Percentiles rank a stretch among this genome's conserved stretches.
phyloP scores from a whole-genome alignment of 345 rosid genomes.

The Barbarea vulgaris region DNA sequence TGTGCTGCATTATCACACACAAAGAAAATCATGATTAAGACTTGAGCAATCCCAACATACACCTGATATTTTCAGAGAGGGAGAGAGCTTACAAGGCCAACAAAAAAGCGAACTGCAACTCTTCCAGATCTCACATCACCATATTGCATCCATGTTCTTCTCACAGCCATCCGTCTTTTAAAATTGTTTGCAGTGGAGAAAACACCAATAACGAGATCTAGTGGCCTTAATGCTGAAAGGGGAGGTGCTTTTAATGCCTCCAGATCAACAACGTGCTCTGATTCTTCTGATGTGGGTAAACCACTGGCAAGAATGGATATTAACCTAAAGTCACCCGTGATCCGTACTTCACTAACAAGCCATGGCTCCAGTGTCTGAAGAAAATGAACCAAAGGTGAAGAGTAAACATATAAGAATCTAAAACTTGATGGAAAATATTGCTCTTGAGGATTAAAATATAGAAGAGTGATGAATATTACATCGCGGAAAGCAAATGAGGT shows the following conservation, averaged over 20 bases:
- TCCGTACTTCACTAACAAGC: conserved; percentile 87
- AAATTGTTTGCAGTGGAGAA: conserved; percentile 96
- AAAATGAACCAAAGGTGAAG: not conserved
- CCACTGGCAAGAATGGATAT: conserved; percentile 83
- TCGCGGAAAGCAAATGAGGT: conserved; percentile 95
- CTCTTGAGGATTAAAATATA: not conserved
- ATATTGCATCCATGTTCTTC: conserved; percentile 99
- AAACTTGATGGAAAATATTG: conserved; percentile 29
- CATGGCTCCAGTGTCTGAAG: conserved; percentile 93
- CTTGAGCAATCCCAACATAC: not conserved
- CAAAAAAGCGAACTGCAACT: conserved; percentile 93
- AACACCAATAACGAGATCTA: conserved; percentile 89
- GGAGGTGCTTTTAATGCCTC: conserved; percentile 64
- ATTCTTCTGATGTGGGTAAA: conserved; percentile 88
- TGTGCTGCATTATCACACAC: conserved; percentile 69
- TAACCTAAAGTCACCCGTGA: conserved; percentile 75
- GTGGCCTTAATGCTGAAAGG: conserved; percentile 53
- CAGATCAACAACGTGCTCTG: conserved; percentile 70
- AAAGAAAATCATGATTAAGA: conserved; percentile 10
- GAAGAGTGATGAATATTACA: conserved; percentile 53
- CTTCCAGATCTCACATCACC: conserved; percentile 71
- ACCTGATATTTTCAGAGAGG: not conserved
- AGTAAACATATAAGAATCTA: conserved; percentile 21
- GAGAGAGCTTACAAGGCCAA: conserved; percentile 81
- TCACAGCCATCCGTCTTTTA: conserved; percentile 92